Conservation (phyloP, 2,329 filamentous ascomycete species). For the Lachnellula hyalina region DNA sequence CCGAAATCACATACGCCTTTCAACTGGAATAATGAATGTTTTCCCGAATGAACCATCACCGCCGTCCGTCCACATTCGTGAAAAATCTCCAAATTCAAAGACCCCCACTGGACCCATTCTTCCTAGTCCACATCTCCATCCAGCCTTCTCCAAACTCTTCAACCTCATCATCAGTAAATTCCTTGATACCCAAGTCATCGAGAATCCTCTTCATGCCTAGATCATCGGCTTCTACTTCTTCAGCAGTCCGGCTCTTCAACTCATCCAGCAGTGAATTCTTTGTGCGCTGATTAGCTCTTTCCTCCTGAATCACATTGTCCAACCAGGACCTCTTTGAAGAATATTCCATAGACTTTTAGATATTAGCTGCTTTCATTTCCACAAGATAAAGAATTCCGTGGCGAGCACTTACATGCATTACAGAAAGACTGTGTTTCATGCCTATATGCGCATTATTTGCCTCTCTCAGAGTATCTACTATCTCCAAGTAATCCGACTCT, state of each 20-base stretch:
- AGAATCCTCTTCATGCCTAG: background rate
- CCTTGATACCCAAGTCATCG: background rate
- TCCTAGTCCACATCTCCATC: background rate
- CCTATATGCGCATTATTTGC: background rate
- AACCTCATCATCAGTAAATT: background rate
- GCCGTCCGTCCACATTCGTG: too few relatives aligned
- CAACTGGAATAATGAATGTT: too few relatives aligned
- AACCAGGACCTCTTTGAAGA: background rate
- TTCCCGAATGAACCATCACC: too few relatives aligned
- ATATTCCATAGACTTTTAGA: background rate
- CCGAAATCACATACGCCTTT: too few relatives aligned
- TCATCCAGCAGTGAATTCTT: background rate
- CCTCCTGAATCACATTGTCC: background rate
- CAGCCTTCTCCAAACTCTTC: background rate
- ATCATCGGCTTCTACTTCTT: background rate
- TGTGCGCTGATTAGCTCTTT: background rate
- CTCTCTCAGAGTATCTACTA: background rate
- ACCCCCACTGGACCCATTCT: background rate
- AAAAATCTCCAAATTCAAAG: background rate
- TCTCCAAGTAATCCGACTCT: background rate
- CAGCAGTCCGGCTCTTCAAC: background rate
- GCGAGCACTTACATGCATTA: constrained; percentile 4
- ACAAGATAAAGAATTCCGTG: background rate
- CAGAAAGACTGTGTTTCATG: background rate
- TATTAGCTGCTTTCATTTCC: background rate